These are phyloP conservation scores for Protomyces lactucae-debilis DNA, from an alignment of 1,139 yeast species.

Conservation along the genomic window DNA sequence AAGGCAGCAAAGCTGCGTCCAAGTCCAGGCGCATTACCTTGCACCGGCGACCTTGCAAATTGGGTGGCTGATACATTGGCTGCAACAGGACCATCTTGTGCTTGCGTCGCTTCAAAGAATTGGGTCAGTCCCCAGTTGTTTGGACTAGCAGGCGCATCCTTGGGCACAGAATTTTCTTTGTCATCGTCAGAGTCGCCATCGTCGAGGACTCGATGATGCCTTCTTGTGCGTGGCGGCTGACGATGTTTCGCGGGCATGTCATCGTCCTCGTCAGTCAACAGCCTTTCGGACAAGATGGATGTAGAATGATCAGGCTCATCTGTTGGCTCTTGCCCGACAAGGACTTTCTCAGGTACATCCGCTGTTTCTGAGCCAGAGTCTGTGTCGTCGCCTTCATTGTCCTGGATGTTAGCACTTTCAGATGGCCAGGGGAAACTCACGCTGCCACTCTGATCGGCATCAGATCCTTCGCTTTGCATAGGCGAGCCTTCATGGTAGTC, in stretches of 20 bases:
- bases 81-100: background rate
- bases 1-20: background rate
- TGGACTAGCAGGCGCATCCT: background rate
- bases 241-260: background rate
- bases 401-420: slow-evolving; percentile 27
- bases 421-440: slow-evolving; percentile 19
- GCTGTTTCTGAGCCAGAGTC: slow-evolving; percentile 20
- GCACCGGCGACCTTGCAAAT: background rate
- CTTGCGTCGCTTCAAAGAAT: slow-evolving; percentile 14
- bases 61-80: background rate
- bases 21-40: background rate
- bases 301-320: background rate
- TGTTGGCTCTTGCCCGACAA: background rate
- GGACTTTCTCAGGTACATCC: slow-evolving; percentile 37
- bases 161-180: slow-evolving; percentile 15
- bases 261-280: slow-evolving; percentile 7
- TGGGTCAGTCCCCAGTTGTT: slow-evolving; percentile 8
- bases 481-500: slow-evolving; percentile 36
- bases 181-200: slow-evolving; percentile 20
- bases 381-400: background rate
- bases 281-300: slow-evolving; percentile 9
- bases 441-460: slow-evolving; percentile 35
- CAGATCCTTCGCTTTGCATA: slow-evolving; percentile 36
- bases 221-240: background rate
- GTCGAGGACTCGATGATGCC: background rate